Evolutionary conservation across 768 basidiomycete genomes (phyloP), one percentile per base, ranked within the genome.

Genomic region (Kwoniella dejecticola): DNA sequence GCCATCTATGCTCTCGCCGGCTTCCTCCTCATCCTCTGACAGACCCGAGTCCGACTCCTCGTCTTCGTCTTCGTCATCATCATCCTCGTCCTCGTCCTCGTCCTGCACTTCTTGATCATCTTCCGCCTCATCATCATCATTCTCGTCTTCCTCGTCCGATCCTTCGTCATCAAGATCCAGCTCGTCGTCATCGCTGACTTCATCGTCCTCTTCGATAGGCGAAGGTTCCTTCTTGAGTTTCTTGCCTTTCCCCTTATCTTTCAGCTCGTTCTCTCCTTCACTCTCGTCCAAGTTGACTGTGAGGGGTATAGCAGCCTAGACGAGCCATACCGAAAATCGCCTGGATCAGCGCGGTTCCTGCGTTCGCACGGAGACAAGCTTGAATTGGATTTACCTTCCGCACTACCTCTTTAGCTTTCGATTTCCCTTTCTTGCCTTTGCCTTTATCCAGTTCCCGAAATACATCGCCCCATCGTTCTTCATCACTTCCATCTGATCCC

Each of bases 1-100:
- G 38, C 85, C 84, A 21, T 86, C 85, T 8, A 92, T 82, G 0
- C 87, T 79, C 2, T 57, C 59, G 15, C 59, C 71, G 10, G 69
- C 75, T 8, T 73, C 72, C 10, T 74, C 77, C 21, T 76, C 74
- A 19, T 75, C 33, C 15, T 36, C 74, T 13, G 69, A 74, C 7
- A 71, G 54, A 29, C 68, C 69, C 3, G 67, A 72, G 30, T 55
- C 57, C 12, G 64, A 63, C 3, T 57, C 55, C 6, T 57, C 42
- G 11, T 64, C 64, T 15, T 62, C 60, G 1, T 69, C 67, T 23
- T 62, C 21, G 45, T 62, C 56, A n/a, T 67, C 87, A 63, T 82
- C 84, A 0, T 83, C 81, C n/a, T 82, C 83, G 17, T 78, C 76
- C 19, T 82, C 82, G 1, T 57, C 57, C 27, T 64, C 63, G 2